Base-by-base conservation (phyloP, 768 basidiomycete genomes). In the Tephrocybe sp. region DNA sequence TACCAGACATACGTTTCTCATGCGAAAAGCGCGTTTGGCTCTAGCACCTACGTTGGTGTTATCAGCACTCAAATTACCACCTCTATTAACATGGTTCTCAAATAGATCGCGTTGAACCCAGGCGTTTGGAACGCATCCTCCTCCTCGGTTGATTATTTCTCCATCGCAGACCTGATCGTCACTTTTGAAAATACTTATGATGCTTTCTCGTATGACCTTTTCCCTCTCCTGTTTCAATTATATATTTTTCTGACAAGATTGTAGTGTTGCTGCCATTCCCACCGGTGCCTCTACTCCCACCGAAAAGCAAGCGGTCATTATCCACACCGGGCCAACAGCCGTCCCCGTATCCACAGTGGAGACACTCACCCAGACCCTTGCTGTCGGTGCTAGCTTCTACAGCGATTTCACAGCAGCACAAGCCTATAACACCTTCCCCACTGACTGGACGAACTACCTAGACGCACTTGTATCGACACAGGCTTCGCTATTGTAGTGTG, bases 91-190 rank as follows among this genome's bases (percentile, higher is more conserved):
- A n/a, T n/a, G n/a, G n/a, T n/a, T n/a, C n/a, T n/a, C n/a, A 33
- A 33, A 12, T 24, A 68, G 68, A 54, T 68, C 20, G 44, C 57
- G 2, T 30, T 71, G 39, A 72, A 70, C 56, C 68, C 69, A 1
- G 67, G 67, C 21, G 51, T 50, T 12, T 41, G 40, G 40, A 21
- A 24, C 1, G 48, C 51, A 17, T 53, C 51, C n/a, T 53, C 59
- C 14, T 39, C 23, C 8, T 45, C 58, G 18, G 48, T 38, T 14
- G 51, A 50, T 11, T 72, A 66, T 45, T 70, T 62, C 50, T 44
- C 50, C 2, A 60, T 71, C 17, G 61, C 68, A 2, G 62, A 70
- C 46, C 51, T 67, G 7, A 53, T 72, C 24, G 57, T 69, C 20
- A 63, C 69, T 1, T 62, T 57, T 11, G 68, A 73, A 51, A 46